Evolutionary conservation across 2,329 filamentous ascomycete genomes (phyloP).

Genomic region (Cyphellophora attinorum): DNA sequence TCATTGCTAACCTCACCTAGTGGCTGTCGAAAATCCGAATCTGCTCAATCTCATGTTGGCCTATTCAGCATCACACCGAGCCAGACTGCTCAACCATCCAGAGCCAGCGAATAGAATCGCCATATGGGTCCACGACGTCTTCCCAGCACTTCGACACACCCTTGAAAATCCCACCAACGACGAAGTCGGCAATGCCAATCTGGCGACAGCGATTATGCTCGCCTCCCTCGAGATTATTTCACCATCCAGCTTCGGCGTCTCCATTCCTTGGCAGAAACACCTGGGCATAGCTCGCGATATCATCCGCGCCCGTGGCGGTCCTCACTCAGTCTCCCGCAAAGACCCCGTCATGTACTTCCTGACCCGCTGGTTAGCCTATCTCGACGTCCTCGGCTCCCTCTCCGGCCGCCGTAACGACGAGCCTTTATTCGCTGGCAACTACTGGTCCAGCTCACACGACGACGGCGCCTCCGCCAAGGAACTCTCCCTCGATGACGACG

Average conservation of each 20-base stretch:
- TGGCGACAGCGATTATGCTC: constrained; percentile 78
- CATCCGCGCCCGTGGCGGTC: constrained; percentile 57
- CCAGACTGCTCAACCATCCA: constrained; percentile 60
- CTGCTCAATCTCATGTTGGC: constrained; percentile 68
- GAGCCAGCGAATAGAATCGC: constrained; percentile 72
- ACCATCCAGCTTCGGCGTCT: constrained; percentile 69
- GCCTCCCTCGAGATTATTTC: constrained; percentile 76
- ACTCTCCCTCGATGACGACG: constrained; percentile 31
- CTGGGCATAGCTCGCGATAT: constrained; percentile 66
- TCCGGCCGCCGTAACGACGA: constrained; percentile 47
- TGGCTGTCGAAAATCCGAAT: constrained; percentile 40
- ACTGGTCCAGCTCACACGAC: constrained; percentile 29
- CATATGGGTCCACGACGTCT: constrained; percentile 63
- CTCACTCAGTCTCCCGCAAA: constrained; percentile 41
- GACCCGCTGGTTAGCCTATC: constrained; percentile 72
- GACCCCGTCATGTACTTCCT: constrained; percentile 63
- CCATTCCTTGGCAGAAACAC: constrained; percentile 72
- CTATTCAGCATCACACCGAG: constrained; percentile 76
- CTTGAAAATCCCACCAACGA: constrained; percentile 60
- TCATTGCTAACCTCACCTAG: constrained; percentile 36
- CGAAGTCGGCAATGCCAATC: constrained; percentile 60
- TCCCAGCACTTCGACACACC: constrained; percentile 57
- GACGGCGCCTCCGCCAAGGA: constrained; percentile 16
- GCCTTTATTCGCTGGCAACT: constrained; percentile 42
- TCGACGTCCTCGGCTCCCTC: constrained; percentile 69